Percentiles rank a stretch among this genome's conserved stretches.
Conservation (phyloP, 768 basidiomycete species). For the Phylloporus sp. region DNA sequence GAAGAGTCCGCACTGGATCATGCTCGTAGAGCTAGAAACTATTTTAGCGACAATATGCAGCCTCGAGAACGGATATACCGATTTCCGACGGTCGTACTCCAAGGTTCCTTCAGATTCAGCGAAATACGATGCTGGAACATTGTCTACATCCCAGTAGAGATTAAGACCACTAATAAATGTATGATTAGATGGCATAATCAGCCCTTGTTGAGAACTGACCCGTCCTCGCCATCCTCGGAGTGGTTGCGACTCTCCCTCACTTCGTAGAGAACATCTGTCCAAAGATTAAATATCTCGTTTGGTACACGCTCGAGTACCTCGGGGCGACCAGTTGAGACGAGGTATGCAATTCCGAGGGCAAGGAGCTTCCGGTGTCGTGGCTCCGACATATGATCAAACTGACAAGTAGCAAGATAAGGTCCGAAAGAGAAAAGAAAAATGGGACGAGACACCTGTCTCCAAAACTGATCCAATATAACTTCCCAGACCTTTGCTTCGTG, state of each 20-base stretch:
- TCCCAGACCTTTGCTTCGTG: conserved; percentile 58
- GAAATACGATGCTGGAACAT: conserved; percentile 54
- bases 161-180: conserved; percentile 33
- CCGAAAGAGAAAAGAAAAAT: background rate
- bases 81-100: conserved; percentile 72
- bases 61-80: conserved; percentile 39
- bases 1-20: conserved; percentile 66
- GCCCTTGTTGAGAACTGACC: conserved; percentile 19
- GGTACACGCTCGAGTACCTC: conserved; percentile 70
- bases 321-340: conserved; percentile 68
- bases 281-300: conserved; percentile 77
- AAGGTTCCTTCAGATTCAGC: conserved; percentile 62
- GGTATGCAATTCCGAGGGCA: conserved; percentile 74
- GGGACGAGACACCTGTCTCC: conserved; percentile 57
- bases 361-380: conserved; percentile 77
- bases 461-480: conserved; percentile 72
- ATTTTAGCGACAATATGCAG: conserved; percentile 4
- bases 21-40: conserved; percentile 53
- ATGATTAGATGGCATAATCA: background rate
- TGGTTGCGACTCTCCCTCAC: conserved; percentile 62
- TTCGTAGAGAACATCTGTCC: conserved; percentile 86
- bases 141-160: conserved; percentile 67
- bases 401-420: conserved; percentile 3
- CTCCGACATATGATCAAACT: conserved; percentile 93
- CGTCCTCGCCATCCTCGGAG: conserved; percentile 33